These are phyloP conservation scores for Huntiella moniliformis DNA, from an alignment of 2,329 filamentous ascomycete species.

Conservation along the genomic window DNA sequence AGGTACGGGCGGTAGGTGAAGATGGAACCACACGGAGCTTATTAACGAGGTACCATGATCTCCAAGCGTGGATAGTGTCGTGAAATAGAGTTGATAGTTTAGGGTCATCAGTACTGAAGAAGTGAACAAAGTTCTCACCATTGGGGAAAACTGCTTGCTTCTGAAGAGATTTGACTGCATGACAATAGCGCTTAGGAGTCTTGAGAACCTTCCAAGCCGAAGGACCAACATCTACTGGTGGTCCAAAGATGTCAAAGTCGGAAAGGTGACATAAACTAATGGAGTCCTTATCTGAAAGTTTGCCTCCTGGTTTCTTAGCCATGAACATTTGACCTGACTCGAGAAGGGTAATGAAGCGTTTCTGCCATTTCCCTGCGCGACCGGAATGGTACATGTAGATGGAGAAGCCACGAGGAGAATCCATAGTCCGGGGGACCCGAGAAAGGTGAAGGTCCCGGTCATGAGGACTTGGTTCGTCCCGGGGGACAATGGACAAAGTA, in stretches of 20 bases:
- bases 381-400: constrained; percentile 67
- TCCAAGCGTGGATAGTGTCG: constrained; percentile 56
- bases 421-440: constrained; percentile 37
- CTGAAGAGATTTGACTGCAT: constrained; percentile 81
- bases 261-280: constrained; percentile 64
- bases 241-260: constrained; percentile 81
- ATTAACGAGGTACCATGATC: constrained; percentile 79
- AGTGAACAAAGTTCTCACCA: constrained; percentile 76
- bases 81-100: constrained; percentile 50
- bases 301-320: constrained; percentile 50
- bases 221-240: constrained; percentile 26
- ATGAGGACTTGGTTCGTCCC: constrained; percentile 35
- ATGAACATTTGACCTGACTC: constrained; percentile 52
- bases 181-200: constrained; percentile 70
- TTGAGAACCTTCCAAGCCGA: constrained; percentile 44
- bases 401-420: constrained; percentile 45
- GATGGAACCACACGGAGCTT: constrained; percentile 31
- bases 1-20: constrained; percentile 16
- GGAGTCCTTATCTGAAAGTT: constrained; percentile 43
- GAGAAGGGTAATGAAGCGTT: constrained; percentile 58
- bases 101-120: constrained; percentile 66
- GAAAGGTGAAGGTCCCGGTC: constrained; percentile 44
- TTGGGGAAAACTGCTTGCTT: constrained; percentile 69
- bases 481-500: constrained; percentile 42
- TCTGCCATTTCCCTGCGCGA: constrained; percentile 71